A percentile compares a stretch with the other conserved stretches of the same genome.
These are phyloP conservation scores for Saccharata proteae DNA, from an alignment of 2,329 filamentous ascomycete genomes.

Conservation along the genomic window DNA sequence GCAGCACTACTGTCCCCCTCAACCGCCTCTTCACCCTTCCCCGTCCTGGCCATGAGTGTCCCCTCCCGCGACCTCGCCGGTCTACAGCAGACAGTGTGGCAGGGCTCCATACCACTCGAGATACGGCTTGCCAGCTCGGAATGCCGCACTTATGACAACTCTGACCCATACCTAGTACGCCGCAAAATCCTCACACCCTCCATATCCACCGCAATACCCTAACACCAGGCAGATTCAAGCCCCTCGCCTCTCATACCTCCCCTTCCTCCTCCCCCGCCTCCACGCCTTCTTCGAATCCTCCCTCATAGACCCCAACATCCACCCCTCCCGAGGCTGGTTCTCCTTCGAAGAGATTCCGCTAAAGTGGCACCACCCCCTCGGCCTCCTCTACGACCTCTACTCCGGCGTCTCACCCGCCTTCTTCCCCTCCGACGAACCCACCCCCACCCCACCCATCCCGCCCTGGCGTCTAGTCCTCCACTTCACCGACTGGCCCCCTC, in stretches of 20 bases:
- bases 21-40: conserved; percentile 7
- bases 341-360: conserved; percentile 55
- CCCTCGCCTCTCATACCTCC: conserved; percentile 56
- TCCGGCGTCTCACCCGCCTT: conserved; percentile 31
- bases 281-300: conserved; percentile 48
- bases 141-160: conserved; percentile 47
- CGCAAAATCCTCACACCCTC: background rate
- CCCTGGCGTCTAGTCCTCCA: conserved; percentile 55
- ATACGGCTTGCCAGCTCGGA: conserved; percentile 47
- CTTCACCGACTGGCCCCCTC: conserved; percentile 47
- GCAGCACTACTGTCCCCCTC: no score
- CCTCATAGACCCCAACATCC: conserved; percentile 46
- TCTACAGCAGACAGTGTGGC: conserved; percentile 43
- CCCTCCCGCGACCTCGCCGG: conserved; percentile 22
- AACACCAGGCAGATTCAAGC: conserved; percentile 38
- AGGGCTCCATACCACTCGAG: conserved; percentile 47
- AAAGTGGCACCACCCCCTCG: conserved; percentile 62
- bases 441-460: conserved; percentile 7
- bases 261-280: conserved; percentile 50
- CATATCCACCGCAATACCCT: background rate
- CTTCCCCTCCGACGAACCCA: conserved; percentile 12
- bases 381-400: conserved; percentile 58
- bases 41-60: conserved; percentile 11
- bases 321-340: conserved; percentile 47
- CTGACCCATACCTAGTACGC: conserved; percentile 47